Evolutionary conservation across 164 flowering plant genomes (phyloP), one percentile per base, ranked within the genome.

Genomic region (Chimonanthus praecox): DNA sequence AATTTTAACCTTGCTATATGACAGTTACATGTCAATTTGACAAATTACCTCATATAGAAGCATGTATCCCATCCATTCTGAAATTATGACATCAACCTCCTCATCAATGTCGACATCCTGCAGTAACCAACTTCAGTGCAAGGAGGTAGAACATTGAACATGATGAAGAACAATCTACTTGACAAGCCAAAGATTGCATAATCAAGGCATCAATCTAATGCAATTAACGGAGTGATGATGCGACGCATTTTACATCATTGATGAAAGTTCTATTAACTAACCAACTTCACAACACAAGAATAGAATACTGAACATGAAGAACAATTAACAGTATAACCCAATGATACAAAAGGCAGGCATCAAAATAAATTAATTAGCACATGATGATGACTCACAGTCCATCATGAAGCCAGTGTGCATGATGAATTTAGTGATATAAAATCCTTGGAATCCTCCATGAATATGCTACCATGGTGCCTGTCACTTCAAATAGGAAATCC

Each of bases 31-130:
- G 68, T 13, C 13, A 44, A 44, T 5, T 15, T 9, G 49, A 58
- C 10, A 6, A 71, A 15, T 63, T 63, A 72, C 75, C 98, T 96
- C 98, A 80, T 96, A 96, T 50, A 94, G 79, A 74, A 96, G 97
- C 98, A 96, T 94, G 83, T 92, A 96, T 45, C 99, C 99, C 99
- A 96, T 96, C 99, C 99, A 96, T 79, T 96, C 99, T 51, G 98
- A 96, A 78, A 96, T 85, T 75, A 96, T 94, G 70, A 96, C 97
- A 86, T 96, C 99, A 80, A 96, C 98, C 76, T 82, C 88, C 79
- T 92, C 99, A 74, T 89, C 86, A 78, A 96, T 96, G 77, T 86
- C 88, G 67, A 96, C 95, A 89, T 96, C 99, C 99, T 96, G 90
- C 84, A 85, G 45, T 58, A 8, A 76, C 6, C 66, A 79, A 33